Evolutionary conservation across 2,329 filamentous ascomycete species (phyloP).

Genomic region (Mycosphaerella arachidis): DNA sequence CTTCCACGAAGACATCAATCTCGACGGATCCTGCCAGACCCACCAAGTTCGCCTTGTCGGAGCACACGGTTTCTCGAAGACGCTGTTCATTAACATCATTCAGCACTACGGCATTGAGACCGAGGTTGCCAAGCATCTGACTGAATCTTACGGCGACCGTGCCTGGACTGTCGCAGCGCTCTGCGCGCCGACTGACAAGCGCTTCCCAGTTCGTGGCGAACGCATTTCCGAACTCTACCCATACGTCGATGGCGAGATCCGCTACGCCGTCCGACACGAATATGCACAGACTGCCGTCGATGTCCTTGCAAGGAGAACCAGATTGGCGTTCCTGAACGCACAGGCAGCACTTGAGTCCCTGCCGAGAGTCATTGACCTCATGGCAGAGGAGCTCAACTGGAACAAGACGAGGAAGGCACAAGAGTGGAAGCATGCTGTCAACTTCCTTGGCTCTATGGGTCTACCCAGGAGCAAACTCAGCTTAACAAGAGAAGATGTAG

Average conservation of each 20-base stretch:
- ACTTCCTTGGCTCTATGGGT: conserved; percentile 59
- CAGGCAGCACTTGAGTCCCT: conserved; percentile 84
- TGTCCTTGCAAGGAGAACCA: conserved; percentile 76
- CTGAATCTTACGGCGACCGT: conserved; percentile 82
- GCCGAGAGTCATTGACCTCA: conserved; percentile 80
- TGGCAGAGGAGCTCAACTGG: conserved; percentile 81
- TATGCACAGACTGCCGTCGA: conserved; percentile 89
- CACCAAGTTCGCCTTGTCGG: conserved; percentile 77
- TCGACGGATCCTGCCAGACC: conserved; percentile 75
- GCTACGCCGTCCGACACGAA: conserved; percentile 82
- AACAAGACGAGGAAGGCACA: conserved; percentile 63
- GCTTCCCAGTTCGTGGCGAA: conserved; percentile 78
- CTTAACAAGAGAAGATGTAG: conserved; percentile 55
- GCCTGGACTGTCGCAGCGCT: conserved; percentile 86
- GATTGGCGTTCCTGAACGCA: conserved; percentile 85
- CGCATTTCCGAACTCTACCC: conserved; percentile 78
- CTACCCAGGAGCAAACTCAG: conserved; percentile 53
- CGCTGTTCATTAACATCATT: conserved; percentile 90
- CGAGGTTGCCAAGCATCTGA: conserved; percentile 84
- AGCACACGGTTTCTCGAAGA: conserved; percentile 82
- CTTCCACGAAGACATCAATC: conserved; percentile 64
- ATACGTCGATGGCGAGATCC: conserved; percentile 86
- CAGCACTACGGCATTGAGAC: conserved; percentile 91
- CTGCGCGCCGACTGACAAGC: conserved; percentile 67
- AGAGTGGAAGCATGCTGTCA: conserved; percentile 71